These are phyloP conservation scores for Pseudopediastrum boryanum DNA, from an alignment of 139 green algal genomes.

Conservation along the genomic window DNA sequence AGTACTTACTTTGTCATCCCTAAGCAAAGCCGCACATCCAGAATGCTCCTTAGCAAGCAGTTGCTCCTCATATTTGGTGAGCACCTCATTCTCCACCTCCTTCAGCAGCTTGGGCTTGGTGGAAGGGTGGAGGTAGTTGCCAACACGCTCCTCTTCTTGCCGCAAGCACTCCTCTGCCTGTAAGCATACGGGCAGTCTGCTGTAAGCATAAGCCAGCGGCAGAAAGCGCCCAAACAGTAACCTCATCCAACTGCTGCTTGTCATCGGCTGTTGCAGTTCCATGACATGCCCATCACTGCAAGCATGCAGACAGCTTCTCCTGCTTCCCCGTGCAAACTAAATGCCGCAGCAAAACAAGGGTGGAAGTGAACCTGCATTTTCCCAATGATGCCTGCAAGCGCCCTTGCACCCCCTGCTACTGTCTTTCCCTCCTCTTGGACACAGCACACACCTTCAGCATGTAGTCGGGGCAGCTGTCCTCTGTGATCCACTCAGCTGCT, in stretches of 20 bases:
- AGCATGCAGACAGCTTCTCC: too few relatives aligned
- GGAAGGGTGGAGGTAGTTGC: conserved; percentile 89
- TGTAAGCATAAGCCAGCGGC: too few relatives aligned
- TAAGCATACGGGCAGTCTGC: too few relatives aligned
- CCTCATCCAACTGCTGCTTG: too few relatives aligned
- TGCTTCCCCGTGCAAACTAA: too few relatives aligned
- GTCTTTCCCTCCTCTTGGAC: neutral
- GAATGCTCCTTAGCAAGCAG: conserved; percentile 97
- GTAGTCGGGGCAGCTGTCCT: conserved; percentile 97
- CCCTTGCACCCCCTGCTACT: too few relatives aligned
- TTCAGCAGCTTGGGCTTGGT: conserved; percentile 90
- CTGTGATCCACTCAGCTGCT: conserved; percentile 75
- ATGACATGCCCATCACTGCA: too few relatives aligned
- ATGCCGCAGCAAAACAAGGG: too few relatives aligned
- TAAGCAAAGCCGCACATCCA: conserved; percentile 85
- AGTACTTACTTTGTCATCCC: conserved; percentile 98
- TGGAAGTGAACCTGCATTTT: too few relatives aligned
- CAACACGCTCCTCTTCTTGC: conserved; percentile 92
- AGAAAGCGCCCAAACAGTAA: too few relatives aligned
- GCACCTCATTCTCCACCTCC: conserved; percentile 89
- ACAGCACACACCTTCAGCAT: conserved; percentile 79
- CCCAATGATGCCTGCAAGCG: too few relatives aligned
- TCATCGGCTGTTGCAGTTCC: too few relatives aligned
- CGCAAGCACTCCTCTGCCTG: conserved; percentile 84
- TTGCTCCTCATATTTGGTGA: conserved; percentile 81